Evolutionary conservation across 805 yeast genomes (phyloP).

Genomic region (Saccharomycodes ludwigii): DNA sequence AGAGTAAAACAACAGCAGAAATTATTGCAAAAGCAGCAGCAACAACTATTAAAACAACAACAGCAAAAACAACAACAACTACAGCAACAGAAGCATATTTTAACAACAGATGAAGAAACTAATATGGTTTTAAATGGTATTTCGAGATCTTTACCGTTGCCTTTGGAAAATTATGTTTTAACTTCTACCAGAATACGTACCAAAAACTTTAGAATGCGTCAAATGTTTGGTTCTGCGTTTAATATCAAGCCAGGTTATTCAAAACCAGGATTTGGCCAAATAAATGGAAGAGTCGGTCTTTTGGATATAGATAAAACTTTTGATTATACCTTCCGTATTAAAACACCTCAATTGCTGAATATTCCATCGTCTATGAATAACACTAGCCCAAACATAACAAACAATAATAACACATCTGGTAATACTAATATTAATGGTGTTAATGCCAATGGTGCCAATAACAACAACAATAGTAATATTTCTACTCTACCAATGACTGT

Average conservation of each 20-base stretch:
- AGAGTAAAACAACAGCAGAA: conserved; percentile 12
- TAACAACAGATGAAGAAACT: conserved; percentile 87
- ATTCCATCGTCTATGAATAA: conserved; percentile 3
- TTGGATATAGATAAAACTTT: conserved; percentile 60
- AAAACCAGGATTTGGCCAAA: conserved; percentile 45
- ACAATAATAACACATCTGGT: conserved; percentile 11
- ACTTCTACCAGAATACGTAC: conserved; percentile 62
- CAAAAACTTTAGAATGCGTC: conserved; percentile 76
- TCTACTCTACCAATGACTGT: conserved; percentile 3
- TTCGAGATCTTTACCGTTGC: conserved; percentile 65
- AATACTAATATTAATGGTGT: too few species aligned
- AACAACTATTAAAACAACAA: conserved; percentile 20
- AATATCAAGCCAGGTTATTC: conserved; percentile 26
- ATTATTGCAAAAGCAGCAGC: conserved; percentile 25
- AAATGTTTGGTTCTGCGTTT: conserved; percentile 78
- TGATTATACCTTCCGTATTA: conserved; percentile 44
- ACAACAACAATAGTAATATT: conserved; percentile 2
- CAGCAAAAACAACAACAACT: conserved; percentile 5
- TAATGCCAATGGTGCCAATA: too few species aligned
- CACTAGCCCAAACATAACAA: conserved; percentile 8
- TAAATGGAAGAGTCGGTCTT: conserved; percentile 55
- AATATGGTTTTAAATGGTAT: conserved; percentile 86
- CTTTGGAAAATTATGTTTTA: conserved; percentile 64
- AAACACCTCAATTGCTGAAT: conserved; percentile 32
- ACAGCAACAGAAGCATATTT: conserved; percentile 19